Base-by-base conservation (phyloP, 2,329 filamentous ascomycete genomes). In the Verticillium tricorpus region DNA sequence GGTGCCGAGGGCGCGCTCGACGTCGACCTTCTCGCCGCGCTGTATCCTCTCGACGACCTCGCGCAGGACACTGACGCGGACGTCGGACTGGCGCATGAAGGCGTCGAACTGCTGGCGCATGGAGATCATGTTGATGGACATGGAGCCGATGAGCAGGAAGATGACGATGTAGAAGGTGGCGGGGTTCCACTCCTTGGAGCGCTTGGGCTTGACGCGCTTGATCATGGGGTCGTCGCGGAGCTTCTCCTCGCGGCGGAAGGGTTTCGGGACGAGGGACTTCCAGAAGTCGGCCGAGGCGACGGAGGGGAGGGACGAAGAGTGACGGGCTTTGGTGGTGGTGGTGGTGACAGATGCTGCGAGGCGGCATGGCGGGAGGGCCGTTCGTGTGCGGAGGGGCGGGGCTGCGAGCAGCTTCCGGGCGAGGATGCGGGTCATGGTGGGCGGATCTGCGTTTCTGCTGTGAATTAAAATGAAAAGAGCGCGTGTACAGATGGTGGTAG, bases 91-190 rank as follows among this genome's bases (percentile, higher is more conserved):
- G 58, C 93, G 86, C 70, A 82, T 86, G 69, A 90, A 93, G 11
- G 88, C 86, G 35, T 83, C 81, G 70, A 88, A 90, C 58, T 93
- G 89, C 68, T 90, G 91, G 69, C 89, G 89, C 69, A 98, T 74
- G 39, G 88, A 83, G 70, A 99, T 89, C 82, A 95, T 91, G 70
- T 97, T 91, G 69, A 99, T 97, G 15, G 94, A 91, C 82, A 97
- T 96, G 64, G 92, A 97, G 4, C 96, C 96, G 66, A 98, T 94
- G 65, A 98, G 83, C 50, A 93, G 80, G 70, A 93, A 93, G 65
- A 94, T 91, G 69, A 88, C 80, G 67, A 94, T 91, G 74, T 89
- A 95, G 70, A 92, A 94, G 0, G 89, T 93, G 22, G 90, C 90
- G 2, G 91, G 90, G 68, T 94, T 94, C 88, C 89, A 91, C 67